Conservation (phyloP, 148 eudicot species). For the Rhododendron simsii region DNA sequence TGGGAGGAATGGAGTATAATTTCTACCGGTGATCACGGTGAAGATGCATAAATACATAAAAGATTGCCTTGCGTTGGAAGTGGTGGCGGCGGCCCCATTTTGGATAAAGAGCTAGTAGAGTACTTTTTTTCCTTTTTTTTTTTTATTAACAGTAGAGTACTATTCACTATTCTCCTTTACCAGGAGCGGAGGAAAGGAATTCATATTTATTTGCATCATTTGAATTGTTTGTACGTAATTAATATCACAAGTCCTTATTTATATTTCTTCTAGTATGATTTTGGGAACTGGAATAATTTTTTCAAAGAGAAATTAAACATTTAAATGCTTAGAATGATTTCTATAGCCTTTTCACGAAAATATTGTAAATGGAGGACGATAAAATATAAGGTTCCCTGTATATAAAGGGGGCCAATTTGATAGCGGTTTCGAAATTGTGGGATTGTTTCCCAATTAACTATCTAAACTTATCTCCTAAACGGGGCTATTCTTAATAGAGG, state of each 20-base stretch:
- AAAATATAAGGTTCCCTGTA: no score
- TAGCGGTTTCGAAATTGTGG: no score
- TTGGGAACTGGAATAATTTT: background rate
- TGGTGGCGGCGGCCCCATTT: background rate
- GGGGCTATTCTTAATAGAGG: no score
- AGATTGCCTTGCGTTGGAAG: background rate
- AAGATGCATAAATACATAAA: background rate
- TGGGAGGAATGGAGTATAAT: no score
- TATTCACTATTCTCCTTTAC: background rate
- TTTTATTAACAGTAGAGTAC: no score
- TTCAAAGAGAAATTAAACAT: background rate
- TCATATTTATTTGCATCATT: background rate
- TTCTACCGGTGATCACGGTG: background rate
- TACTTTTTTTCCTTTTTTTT: no score
- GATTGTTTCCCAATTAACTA: no score
- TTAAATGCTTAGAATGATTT: background rate
- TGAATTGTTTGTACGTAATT: background rate
- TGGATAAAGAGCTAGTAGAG: background rate
- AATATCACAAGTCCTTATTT: background rate
- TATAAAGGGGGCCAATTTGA: no score
- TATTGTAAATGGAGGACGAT: background rate
- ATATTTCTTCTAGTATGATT: background rate
- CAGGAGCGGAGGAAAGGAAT: background rate
- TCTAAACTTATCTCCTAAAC: no score
- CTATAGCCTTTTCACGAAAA: background rate